Conservation (phyloP, 345 rosid genomes). For the Eucalyptus fibrosa region DNA sequence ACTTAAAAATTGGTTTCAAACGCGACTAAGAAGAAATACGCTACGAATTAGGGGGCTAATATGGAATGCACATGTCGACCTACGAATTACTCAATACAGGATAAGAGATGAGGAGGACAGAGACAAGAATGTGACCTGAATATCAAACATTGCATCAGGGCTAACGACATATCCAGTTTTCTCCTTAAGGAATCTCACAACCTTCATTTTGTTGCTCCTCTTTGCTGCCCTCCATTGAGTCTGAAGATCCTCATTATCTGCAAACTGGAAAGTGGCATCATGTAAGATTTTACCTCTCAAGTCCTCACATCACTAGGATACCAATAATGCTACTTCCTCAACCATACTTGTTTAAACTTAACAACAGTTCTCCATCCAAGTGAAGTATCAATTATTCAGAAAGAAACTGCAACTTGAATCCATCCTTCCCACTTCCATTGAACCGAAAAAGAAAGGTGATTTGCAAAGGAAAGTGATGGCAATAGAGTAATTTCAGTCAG, state of each 20-base stretch:
- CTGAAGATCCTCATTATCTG: slow-evolving; percentile 43
- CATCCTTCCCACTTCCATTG: not conserved
- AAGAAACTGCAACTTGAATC: not conserved
- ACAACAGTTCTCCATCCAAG: not conserved
- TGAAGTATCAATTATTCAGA: not conserved
- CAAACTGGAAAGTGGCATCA: slow-evolving; percentile 14
- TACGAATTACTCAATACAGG: not conserved
- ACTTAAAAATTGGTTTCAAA: not conserved
- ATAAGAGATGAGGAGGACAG: not conserved
- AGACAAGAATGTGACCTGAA: slow-evolving; percentile 17
- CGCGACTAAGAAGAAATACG: not conserved
- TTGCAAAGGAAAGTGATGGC: not conserved
- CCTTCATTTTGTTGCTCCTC: slow-evolving; percentile 46
- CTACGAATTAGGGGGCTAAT: not conserved
- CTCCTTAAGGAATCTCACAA: slow-evolving; percentile 37
- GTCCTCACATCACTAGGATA: not conserved
- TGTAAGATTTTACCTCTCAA: not conserved
- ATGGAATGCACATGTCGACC: not conserved
- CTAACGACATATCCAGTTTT: slow-evolving; percentile 39
- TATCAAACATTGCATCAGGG: slow-evolving; percentile 59
- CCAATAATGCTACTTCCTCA: not conserved
- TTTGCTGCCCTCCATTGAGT: slow-evolving; percentile 47
- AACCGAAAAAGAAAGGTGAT: not conserved
- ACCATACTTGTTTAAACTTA: not conserved
- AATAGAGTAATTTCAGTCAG: not conserved